Base-by-base conservation (phyloP, 164 flowering plant genomes). In the Umbellularia californica region DNA sequence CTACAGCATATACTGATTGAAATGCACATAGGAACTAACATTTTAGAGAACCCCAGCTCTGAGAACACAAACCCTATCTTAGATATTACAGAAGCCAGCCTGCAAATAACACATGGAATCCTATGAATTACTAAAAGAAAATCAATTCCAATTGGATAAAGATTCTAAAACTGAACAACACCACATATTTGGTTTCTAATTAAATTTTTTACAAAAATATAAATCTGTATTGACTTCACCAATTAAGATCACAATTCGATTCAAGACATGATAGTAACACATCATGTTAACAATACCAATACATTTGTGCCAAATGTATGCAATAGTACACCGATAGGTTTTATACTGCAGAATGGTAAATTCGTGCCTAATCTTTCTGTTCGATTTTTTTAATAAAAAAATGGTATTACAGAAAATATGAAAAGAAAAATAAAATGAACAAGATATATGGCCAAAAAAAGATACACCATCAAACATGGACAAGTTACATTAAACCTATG, bases 41-140 rank as follows among this genome's bases (percentile, higher is more conserved):
- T 74, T 68, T 69, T 80, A 68, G 96, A 83, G 84, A 87, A 91
- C 12, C 97, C 98, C 73, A 93, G 99, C 84, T 93, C 97, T 77
- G 89, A 75, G 78, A 95, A 88, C 55, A 95, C 77, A 85, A 95
- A 95, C 72, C 98, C 99, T 91, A 95, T 88, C 87, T 93, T 95
- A 74, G 99, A 95, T 81, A 95, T 81, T 13, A 93, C 97, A 68
- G 97, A 89, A 62, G 98, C 91, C 90, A 95, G 87, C 88, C 99
- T 95, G 91, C 87, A 85, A 22, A 66, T 60, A 23, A 65, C 33
- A 76, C 23, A 24, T 24, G 13, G 1, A 30, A 9, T 1, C 17
- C n/a, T 20, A 55, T 14, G 5, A 55, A 12, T 55, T 20, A 55
- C 60, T 15, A 55, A 17, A 55, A 55, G 6, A 55, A 14, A 55